phyloP scores from a whole-genome alignment of 306 rosid genomes.

The Lupinus albus region DNA sequence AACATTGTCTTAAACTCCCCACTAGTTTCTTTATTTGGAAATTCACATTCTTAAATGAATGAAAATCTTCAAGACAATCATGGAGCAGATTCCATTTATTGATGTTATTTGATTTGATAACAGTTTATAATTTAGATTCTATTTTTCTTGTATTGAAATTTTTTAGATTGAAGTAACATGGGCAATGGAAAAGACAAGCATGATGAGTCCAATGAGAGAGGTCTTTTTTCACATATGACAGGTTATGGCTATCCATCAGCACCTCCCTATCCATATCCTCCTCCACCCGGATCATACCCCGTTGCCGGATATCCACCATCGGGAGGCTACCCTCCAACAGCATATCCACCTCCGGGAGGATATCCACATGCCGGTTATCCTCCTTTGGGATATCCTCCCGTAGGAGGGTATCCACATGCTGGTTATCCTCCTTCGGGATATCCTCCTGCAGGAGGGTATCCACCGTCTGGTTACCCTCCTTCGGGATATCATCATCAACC shows the following conservation, averaged over 20 bases:
- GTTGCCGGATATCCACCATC: conserved; percentile 35
- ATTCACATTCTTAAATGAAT: not conserved
- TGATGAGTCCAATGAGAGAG: conserved; percentile 47
- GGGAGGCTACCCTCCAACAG: conserved; percentile 39
- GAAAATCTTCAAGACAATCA: conserved; percentile 21
- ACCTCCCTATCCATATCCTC: conserved; percentile 41
- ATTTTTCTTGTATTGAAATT: not conserved
- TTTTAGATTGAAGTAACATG: conserved; percentile 46
- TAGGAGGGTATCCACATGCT: conserved; percentile 29
- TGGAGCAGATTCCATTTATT: conserved; percentile 3
- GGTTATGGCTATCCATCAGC: conserved; percentile 42
- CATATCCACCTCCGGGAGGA: conserved; percentile 39
- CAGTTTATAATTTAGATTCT: not conserved
- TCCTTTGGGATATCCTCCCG: conserved; percentile 44
- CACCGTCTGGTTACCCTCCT: conserved; percentile 42
- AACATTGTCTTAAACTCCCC: not conserved
- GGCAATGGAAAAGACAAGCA: conserved; percentile 28
- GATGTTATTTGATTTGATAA: conserved; percentile 13
- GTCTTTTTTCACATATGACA: conserved; percentile 41
- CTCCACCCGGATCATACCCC: conserved; percentile 33
- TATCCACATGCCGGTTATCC: conserved; percentile 38
- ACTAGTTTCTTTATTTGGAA: not conserved
- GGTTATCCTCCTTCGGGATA: conserved; percentile 41
- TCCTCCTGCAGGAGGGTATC: conserved; percentile 45
- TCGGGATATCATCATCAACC: conserved; percentile 38